Evolutionary conservation across 257 asterid species (phyloP).

Genomic region (Cynanchum wilfordii): DNA sequence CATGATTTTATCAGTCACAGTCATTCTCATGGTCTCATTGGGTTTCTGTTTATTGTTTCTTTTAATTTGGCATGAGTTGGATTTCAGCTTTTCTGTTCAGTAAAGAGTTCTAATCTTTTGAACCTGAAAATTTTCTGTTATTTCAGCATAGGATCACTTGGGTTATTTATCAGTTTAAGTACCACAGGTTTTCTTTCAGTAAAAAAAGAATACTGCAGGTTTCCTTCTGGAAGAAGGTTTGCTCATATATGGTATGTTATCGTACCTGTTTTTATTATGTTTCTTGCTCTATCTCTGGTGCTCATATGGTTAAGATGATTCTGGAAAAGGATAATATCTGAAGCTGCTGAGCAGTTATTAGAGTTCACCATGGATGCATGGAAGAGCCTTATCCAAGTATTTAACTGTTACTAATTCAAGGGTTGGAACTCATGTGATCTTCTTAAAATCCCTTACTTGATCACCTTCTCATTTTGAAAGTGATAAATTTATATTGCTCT

Average conservation of each 20-base stretch:
- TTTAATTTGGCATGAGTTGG: neutral
- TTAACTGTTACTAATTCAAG: neutral
- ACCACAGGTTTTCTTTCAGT: no score
- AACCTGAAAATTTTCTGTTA: neutral
- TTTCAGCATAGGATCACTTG: slow-evolving; percentile 20
- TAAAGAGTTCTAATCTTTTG: neutral
- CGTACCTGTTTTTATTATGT: neutral
- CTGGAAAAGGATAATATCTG: slow-evolving; percentile 18
- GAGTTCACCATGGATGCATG: slow-evolving; percentile 26
- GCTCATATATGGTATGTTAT: slow-evolving; percentile 24
- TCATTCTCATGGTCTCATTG: neutral
- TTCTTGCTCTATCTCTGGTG: neutral
- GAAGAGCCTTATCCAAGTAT: neutral
- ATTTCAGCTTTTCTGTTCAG: neutral
- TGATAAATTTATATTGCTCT: neutral
- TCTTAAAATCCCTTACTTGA: neutral
- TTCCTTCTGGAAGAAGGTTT: slow-evolving; percentile 19
- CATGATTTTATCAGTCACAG: neutral
- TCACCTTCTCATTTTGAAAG: no score
- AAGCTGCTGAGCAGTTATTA: slow-evolving; percentile 23
- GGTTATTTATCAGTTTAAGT: slow-evolving; percentile 14
- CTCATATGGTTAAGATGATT: slow-evolving; percentile 24
- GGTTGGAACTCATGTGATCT: neutral
- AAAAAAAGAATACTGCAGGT: slow-evolving; percentile 8
- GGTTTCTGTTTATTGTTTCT: neutral